phyloP scores from a whole-genome alignment of 228 moss, liverwort and hornwort species.

The Sphagnum magellanicum region DNA sequence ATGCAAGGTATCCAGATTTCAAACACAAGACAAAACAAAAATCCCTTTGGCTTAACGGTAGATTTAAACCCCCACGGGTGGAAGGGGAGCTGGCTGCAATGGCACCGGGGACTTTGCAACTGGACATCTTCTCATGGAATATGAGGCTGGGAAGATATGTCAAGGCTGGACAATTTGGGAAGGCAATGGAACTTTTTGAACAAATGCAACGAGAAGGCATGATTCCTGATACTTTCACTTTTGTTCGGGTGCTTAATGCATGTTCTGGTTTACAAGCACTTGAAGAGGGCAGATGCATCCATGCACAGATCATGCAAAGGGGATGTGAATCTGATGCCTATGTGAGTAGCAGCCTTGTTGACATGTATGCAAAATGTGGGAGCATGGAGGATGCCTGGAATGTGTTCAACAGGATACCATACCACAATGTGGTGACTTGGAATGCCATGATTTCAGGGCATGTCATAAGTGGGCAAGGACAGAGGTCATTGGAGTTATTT shows the following conservation, averaged over 20 bases:
- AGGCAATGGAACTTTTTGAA: background rate
- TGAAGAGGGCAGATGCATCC: conserved; percentile 1
- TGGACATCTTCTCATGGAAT: background rate
- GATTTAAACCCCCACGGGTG: too few relatives aligned
- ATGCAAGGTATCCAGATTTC: background rate
- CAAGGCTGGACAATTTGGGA: background rate
- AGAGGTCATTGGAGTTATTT: background rate
- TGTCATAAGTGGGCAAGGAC: conserved; percentile 1
- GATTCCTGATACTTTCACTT: background rate
- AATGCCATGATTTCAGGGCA: background rate
- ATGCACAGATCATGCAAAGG: conserved; percentile 4
- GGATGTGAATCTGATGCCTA: background rate
- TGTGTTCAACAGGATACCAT: conserved; percentile 1
- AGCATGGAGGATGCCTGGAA: conserved; percentile 3
- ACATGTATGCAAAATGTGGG: conserved; percentile 10
- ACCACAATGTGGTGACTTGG: conserved; percentile 3
- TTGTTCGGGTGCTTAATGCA: conserved; percentile 1
- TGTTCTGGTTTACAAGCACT: conserved; percentile 1
- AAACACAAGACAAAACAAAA: background rate
- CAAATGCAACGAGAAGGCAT: background rate
- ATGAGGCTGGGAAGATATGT: background rate
- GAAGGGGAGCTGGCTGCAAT: background rate
- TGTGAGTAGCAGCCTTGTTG: conserved; percentile 4
- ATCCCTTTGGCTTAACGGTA: background rate
- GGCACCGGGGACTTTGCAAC: too few relatives aligned